Evolutionary conservation across 257 asterid species (phyloP).

Genomic region (Henckelia pumila): DNA sequence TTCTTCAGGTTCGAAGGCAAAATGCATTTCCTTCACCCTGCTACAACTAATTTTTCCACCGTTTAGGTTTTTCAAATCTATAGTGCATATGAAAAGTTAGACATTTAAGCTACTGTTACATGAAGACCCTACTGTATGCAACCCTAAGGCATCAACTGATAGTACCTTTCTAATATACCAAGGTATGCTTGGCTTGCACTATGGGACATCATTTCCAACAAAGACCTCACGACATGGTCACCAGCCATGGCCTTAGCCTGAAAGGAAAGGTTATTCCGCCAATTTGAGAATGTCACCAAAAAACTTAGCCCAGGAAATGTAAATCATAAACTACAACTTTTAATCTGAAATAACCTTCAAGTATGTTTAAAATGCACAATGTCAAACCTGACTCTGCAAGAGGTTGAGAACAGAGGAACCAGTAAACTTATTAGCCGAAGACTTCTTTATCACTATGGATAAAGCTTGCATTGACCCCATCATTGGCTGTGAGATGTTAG

Average conservation of each 20-base stretch:
- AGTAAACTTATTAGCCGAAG: conserved; percentile 62
- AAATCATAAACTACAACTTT: conserved; percentile 17
- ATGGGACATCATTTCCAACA: conserved; percentile 89
- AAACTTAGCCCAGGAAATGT: conserved; percentile 1
- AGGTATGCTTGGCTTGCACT: conserved; percentile 92
- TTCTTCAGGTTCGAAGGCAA: too few relatives aligned
- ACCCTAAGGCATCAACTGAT: conserved; percentile 17
- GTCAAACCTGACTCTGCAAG: conserved; percentile 81
- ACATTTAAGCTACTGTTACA: too few relatives aligned
- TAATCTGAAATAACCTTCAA: conserved; percentile 10
- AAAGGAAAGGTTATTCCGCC: conserved; percentile 22
- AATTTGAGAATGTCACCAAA: conserved; percentile 24
- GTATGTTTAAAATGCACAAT: not conserved
- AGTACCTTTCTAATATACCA: conserved; percentile 89
- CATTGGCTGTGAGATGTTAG: conserved; percentile 71
- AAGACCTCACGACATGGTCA: conserved; percentile 86
- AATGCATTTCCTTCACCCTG: too few relatives aligned
- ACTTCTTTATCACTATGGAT: conserved; percentile 76
- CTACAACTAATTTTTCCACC: too few relatives aligned
- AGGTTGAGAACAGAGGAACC: conserved; percentile 95
- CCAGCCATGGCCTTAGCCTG: conserved; percentile 99
- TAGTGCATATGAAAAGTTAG: too few relatives aligned
- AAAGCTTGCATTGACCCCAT: conserved; percentile 95
- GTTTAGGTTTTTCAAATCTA: too few relatives aligned
- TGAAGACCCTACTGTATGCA: too few relatives aligned